Base-by-base conservation (phyloP, 441 rosid genomes). In the Populus trichocarpa region DNA sequence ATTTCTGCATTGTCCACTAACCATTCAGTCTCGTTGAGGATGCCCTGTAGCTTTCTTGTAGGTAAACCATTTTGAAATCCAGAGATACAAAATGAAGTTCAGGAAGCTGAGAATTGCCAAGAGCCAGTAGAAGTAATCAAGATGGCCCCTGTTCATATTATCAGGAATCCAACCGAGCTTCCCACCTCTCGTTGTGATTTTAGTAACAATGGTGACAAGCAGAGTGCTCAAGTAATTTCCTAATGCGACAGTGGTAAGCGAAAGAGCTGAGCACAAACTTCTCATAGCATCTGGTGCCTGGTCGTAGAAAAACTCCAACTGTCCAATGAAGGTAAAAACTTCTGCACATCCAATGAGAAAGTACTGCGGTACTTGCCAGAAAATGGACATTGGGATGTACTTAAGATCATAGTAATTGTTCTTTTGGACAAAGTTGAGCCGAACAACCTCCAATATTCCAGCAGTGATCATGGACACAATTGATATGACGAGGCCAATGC, bases 281-380 rank as follows among this genome's bases (percentile, higher is more conserved):
- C 98, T 86, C 97, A 93, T 91, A 0, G 98, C 99, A 81, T 95
- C 98, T 3, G 99, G 99, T n/a, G 98, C 98, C 70, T 96, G 97
- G 71, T 91, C 97, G 13, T 96, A 96, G 89, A 93, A 93, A 63
- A 96, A 96, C 90, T 96, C 97, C 61, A 93, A 63, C 79, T 96
- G 94, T 1, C 99, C 98, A 0, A 96, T 89, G 84, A 91, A 88
- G 6, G 94, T 90, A 79, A 96, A 96, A 30, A 96, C 97, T 85
- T 96, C 97, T 0, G 99, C 98, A 75, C 97, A 93, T 5, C 98
- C 99, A 5, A 93, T 30, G 32, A 30, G 32, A 30, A 30, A 30
- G 32, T 30, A 30, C 32, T 30, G 32, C 32, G 32, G 32, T 71
- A 89, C 86, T 84, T 96, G 99, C 98, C 95, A 96, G 84, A 96